Base-by-base conservation (phyloP, 1,284 basidiomycete genomes). In the Ustilago tritici region DNA sequence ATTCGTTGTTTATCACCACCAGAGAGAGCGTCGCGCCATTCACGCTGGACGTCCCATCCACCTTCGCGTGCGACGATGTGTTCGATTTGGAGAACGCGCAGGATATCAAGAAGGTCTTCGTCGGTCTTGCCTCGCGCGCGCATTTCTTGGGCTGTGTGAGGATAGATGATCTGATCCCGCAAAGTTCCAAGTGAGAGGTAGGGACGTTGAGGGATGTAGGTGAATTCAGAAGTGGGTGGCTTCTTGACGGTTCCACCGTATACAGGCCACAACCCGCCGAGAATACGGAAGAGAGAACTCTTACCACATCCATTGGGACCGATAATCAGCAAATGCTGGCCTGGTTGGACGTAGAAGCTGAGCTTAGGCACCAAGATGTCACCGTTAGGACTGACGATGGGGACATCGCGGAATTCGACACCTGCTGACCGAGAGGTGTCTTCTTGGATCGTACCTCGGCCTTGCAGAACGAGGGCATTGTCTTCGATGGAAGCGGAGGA, bases 191-290 rank as follows among this genome's bases (percentile, higher is more conserved):
- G 88, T 4, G 93, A 94, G 9, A 98, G 90, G 87, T 98, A 98
- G 0, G 96, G 96, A 50, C 96, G 89, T 85, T 99, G 96, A 17
- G 96, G 96, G 77, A 99, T 97, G 74, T 98, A 91, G 55, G 95
- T 94, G 86, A 99, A 98, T 70, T 95, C 91, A 9, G 90, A 90
- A 7, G 94, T 92, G 17, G 92, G 90, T 0, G 96, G 96, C 87
- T 98, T 98, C 82, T 92, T 91, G n/a, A 99, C 95, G 12, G 91
- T 89, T 0, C 96, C 96, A 88, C 91, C 96, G 83, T 98, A 97
- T 4, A 98, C 93, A 1, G 96, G 95, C 95, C 96, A 99, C 8
- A 99, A 90, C 19, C 95, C 96, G 47, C 95, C 96, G 3, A 99
- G 89, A 69, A 98, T 97, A 32, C 96, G 91, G 89, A 97, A 98